A percentile compares a stretch with the other conserved stretches of the same genome.
Evolutionary conservation across 345 rosid species (phyloP).

Genomic region (Aquilaria sinensis): DNA sequence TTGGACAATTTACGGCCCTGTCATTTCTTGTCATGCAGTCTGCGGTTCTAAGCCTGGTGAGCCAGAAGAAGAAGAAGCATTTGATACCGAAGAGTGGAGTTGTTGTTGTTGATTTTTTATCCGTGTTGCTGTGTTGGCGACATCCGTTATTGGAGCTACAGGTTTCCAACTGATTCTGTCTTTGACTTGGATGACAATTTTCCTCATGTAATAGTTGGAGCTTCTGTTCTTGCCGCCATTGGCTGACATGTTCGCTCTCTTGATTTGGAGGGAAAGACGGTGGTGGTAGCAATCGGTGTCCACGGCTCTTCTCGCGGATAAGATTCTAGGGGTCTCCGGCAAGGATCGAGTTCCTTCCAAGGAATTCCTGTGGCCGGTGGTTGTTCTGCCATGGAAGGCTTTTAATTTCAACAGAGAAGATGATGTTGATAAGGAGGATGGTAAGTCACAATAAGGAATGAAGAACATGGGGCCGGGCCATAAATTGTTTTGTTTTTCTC

Average conservation of each 20-base stretch:
- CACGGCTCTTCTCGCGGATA: conserved; percentile 59
- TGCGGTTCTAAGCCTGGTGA: conserved; percentile 48
- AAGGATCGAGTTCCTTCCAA: conserved; percentile 58
- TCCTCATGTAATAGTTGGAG: conserved; percentile 57
- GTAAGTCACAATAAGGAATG: conserved; percentile 49
- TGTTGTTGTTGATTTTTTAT: conserved; percentile 39
- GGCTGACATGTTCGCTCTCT: conserved; percentile 54
- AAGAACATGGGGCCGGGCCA: too few species aligned
- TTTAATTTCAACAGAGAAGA: conserved; percentile 17
- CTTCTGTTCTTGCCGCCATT: conserved; percentile 52
- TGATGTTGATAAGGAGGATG: conserved; percentile 34
- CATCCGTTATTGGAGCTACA: conserved; percentile 41
- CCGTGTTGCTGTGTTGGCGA: conserved; percentile 53
- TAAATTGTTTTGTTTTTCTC: too few species aligned
- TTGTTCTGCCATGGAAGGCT: conserved; percentile 18
- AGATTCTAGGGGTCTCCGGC: conserved; percentile 85
- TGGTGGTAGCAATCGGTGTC: conserved; percentile 62
- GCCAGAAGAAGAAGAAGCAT: conserved; percentile 22
- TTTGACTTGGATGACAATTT: conserved; percentile 76
- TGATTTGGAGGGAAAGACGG: conserved; percentile 72
- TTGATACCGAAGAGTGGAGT: conserved; percentile 19
- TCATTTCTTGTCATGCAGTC: conserved; percentile 29
- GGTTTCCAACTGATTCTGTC: conserved; percentile 54
- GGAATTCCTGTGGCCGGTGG: conserved; percentile 20
- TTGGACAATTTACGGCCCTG: too few species aligned